Base-by-base conservation (phyloP, 352 stramenopile genomes). In the Globisporangium lucens region DNA sequence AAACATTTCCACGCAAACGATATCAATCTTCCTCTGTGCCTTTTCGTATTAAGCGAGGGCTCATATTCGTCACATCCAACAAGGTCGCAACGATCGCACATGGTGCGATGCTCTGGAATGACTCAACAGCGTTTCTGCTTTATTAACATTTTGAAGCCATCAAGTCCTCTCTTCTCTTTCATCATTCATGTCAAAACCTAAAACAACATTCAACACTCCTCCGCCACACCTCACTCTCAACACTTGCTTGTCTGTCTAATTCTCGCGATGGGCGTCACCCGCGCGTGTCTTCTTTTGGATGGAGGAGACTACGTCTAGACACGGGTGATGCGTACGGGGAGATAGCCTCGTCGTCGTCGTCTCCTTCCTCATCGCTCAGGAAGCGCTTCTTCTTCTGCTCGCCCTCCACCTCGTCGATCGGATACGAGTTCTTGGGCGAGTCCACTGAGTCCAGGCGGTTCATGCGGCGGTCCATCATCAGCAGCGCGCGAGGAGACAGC, bases 391-490 rank as follows among this genome's bases (percentile, higher is more conserved):
- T 46, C n/a, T 43, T 46, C 15, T 41, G 33, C 15, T 52, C 62
- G 17, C 57, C 62, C 15, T 74, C 68, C 10, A 72, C 63, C 22
- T 88, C 78, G 58, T 90, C 77, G 33, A 84, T 74, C 24, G 64
- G 33, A 10, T 70, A 72, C 61, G 78, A 67, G 63, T 85, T 93
- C 60, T 67, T 67, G 3, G 84, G 86, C 53, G 86, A 94, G 53
- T 94, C 86, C n/a, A 93, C 85, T 57, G 86, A 94, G 53, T 85
- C 83, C 43, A 85, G 15, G 43, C 84, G 78, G 15, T 70, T 86
- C 70, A 85, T 77, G n/a, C 82, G 80, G 8, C 83, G 78, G 38
- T 83, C 83, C 75, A 93, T 86, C 56, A 78, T 71, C 70, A 89
- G 75, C 58, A 94, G 73, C 30, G 83, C 83, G 35, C 79, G 78